phyloP scores from a whole-genome alignment of 768 basidiomycete species.

The Lentinula guzmanii region DNA sequence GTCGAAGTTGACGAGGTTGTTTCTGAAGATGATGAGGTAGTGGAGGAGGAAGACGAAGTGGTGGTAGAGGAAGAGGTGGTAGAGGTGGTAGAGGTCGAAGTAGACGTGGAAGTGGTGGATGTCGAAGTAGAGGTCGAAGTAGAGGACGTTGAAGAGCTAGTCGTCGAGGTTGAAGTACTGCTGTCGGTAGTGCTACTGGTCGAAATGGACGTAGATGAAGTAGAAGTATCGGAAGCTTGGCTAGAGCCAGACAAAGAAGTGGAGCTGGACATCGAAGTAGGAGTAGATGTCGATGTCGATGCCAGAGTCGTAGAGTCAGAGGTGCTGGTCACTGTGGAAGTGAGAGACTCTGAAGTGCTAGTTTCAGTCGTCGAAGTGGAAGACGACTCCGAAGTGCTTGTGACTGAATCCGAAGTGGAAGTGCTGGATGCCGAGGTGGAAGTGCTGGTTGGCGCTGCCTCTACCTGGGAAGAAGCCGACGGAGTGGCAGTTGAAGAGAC shows the following conservation, averaged over 20 bases:
- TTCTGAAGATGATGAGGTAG: slow-evolving; percentile 11
- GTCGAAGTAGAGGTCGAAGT: slow-evolving; percentile 15
- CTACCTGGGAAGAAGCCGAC: slow-evolving; percentile 4
- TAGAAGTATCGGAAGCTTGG: slow-evolving; percentile 10
- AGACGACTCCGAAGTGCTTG: slow-evolving; percentile 10
- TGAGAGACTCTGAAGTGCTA: slow-evolving; percentile 11
- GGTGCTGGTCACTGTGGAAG: neutral
- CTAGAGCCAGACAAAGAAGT: slow-evolving; percentile 13
- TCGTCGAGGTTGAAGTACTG: slow-evolving; percentile 14
- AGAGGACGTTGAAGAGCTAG: slow-evolving; percentile 16
- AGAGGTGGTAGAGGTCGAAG: slow-evolving; percentile 11
- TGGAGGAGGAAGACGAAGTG: slow-evolving; percentile 12
- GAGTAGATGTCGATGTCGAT: slow-evolving; percentile 12
- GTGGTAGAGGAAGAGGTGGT: slow-evolving; percentile 14
- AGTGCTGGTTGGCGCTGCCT: neutral
- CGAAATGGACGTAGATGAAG: slow-evolving; percentile 6
- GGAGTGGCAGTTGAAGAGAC: slow-evolving; percentile 13
- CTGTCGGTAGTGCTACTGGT: slow-evolving; percentile 5
- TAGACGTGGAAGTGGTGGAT: slow-evolving; percentile 12
- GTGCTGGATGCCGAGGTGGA: neutral
- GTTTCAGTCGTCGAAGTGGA: slow-evolving; percentile 15
- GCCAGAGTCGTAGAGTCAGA: slow-evolving; percentile 11
- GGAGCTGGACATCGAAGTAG: slow-evolving; percentile 12
- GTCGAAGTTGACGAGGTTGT: slow-evolving; percentile 12
- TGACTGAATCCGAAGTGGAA: slow-evolving; percentile 9